phyloP scores from a whole-genome alignment of 164 flowering plant species.

The Dillenia suffruticosa region DNA sequence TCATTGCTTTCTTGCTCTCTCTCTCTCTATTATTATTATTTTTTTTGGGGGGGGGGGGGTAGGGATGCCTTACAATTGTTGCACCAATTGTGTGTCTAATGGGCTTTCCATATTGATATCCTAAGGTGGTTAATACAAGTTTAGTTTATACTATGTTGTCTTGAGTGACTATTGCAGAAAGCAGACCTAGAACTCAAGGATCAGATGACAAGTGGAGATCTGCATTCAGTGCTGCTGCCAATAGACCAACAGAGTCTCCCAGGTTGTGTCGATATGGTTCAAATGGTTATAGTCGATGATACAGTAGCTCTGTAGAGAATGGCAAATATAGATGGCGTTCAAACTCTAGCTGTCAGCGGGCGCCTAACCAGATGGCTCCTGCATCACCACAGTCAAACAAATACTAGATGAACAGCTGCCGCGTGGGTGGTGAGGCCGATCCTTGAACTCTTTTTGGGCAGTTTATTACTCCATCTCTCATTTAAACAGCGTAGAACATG shows the following conservation, averaged over 20 bases:
- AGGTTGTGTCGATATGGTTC: conserved; percentile 36
- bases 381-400: conserved; percentile 69
- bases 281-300: conserved; percentile 70
- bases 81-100: no score
- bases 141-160: no score
- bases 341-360: conserved; percentile 70
- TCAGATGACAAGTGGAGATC: conserved; percentile 89
- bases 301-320: conserved; percentile 71
- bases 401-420: conserved; percentile 26
- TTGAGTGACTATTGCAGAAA: conserved; percentile 41
- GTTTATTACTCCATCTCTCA: no score
- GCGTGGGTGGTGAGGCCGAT: no score
- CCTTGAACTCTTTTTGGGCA: no score
- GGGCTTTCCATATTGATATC: no score
- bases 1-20: background rate
- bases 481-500: no score
- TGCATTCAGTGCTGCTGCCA: conserved; percentile 91
- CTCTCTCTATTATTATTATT: background rate
- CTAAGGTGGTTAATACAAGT: no score
- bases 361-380: conserved; percentile 87
- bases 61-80: no score
- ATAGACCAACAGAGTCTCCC: conserved; percentile 44
- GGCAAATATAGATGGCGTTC: conserved; percentile 56
- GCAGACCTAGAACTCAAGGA: conserved; percentile 59
- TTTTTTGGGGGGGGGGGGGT: no score